These are phyloP conservation scores for Myrmaecium sp. DNA, from an alignment of 2,329 filamentous ascomycete genomes.

Conservation along the genomic window DNA sequence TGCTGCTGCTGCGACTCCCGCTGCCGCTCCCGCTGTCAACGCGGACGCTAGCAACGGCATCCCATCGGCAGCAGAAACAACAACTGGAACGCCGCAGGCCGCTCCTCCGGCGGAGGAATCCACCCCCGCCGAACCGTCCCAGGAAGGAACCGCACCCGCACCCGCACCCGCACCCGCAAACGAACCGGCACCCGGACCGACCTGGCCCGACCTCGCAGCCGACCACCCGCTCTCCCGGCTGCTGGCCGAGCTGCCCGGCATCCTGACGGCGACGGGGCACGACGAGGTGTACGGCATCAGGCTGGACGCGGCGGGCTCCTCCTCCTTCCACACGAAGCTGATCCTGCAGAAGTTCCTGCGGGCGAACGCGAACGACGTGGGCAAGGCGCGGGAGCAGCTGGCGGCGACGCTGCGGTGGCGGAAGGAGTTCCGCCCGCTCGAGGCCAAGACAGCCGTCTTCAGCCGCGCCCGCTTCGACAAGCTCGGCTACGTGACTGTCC, in stretches of 20 bases:
- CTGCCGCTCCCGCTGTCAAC: not conserved
- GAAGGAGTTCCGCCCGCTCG: constrained; percentile 53
- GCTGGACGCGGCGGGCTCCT: constrained; percentile 29
- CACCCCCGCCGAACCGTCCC: not conserved
- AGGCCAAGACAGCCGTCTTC: constrained; percentile 45
- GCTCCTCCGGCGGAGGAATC: not conserved
- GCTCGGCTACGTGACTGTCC: constrained; percentile 66
- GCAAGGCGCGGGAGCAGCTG: constrained; percentile 62
- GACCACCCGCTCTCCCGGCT: constrained; percentile 36
- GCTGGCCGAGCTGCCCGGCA: constrained; percentile 37
- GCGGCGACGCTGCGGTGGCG: constrained; percentile 69
- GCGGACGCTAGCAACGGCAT: not conserved
- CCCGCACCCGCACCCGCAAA: not conserved
- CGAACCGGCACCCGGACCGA: constrained; percentile 1
- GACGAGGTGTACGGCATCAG: constrained; percentile 74
- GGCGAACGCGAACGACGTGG: constrained; percentile 64
- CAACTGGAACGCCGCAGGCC: not conserved
- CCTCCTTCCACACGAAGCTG: constrained; percentile 63
- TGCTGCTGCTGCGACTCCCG: not conserved
- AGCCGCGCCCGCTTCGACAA: constrained; percentile 54
- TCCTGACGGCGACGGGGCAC: constrained; percentile 38
- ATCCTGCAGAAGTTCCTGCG: constrained; percentile 87
- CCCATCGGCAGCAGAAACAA: no score
- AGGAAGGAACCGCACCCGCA: no score
- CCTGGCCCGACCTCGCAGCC: constrained; percentile 19